phyloP scores from a whole-genome alignment of 257 asterid species.

The Thymus quinquecostatus region DNA sequence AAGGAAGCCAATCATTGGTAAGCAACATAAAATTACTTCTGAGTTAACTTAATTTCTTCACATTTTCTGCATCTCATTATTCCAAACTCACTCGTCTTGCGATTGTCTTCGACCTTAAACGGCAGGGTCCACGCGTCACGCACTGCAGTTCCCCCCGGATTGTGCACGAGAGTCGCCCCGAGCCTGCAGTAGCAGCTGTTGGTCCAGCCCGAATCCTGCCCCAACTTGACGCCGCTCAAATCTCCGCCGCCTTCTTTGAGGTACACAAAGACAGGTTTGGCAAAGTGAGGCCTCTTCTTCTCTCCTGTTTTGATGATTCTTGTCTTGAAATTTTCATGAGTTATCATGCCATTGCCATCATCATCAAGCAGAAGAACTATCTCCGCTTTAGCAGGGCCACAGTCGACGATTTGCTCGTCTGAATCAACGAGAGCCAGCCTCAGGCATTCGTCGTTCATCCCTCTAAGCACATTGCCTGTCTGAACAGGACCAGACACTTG shows the following conservation, averaged over 20 bases:
- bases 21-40: too few relatives aligned
- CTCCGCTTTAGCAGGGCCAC: conserved; percentile 49
- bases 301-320: conserved; percentile 43
- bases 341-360: conserved; percentile 31
- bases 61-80: not conserved
- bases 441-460: conserved; percentile 33
- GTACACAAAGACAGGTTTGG: conserved; percentile 26
- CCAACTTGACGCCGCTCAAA: conserved; percentile 40
- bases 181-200: conserved; percentile 47
- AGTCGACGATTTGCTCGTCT: conserved; percentile 26
- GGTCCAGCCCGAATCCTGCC: conserved; percentile 41
- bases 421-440: conserved; percentile 47
- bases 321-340: conserved; percentile 36
- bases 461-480: conserved; percentile 49
- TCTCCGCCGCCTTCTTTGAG: conserved; percentile 43
- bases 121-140: conserved; percentile 46
- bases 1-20: not conserved
- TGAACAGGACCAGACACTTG: conserved; percentile 39
- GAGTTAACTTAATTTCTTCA: too few relatives aligned
- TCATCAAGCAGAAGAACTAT: conserved; percentile 30
- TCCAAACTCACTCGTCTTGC: conserved; percentile 41
- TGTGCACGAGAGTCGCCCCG: conserved; percentile 44
- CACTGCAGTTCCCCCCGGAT: conserved; percentile 31
- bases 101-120: conserved; percentile 48
- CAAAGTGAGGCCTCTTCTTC: conserved; percentile 47